Conservation (phyloP, 2,329 filamentous ascomycete species). For the Capronia americana region DNA sequence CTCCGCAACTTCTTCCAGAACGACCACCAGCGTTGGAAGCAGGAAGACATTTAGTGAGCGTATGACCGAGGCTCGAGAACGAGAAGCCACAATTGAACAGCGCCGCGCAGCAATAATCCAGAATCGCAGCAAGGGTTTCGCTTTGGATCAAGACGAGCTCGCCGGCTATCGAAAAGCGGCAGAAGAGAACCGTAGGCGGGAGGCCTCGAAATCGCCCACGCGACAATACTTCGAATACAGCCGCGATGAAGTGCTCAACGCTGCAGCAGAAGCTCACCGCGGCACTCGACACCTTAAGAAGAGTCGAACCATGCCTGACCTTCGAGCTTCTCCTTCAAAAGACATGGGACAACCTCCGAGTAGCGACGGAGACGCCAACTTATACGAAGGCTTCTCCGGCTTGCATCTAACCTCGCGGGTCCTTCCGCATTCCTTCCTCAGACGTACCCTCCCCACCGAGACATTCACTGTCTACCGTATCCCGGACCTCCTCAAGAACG, state of each 20-base stretch:
- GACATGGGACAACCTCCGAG: constrained; percentile 3
- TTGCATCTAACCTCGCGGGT: constrained; percentile 83
- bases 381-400: constrained; percentile 85
- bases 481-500: constrained; percentile 77
- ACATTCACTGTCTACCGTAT: constrained; percentile 70
- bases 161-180: constrained; percentile 50
- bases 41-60: constrained; percentile 80
- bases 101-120: constrained; percentile 47
- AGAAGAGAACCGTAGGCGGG: constrained; percentile 42
- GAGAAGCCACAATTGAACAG: constrained; percentile 49
- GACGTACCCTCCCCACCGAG: constrained; percentile 78
- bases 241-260: constrained; percentile 64
- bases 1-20: constrained; percentile 18
- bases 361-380: constrained; percentile 58
- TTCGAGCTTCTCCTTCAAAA: constrained; percentile 20
- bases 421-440: constrained; percentile 79
- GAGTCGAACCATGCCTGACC: constrained; percentile 27
- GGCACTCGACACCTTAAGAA: constrained; percentile 26
- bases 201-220: constrained; percentile 53
- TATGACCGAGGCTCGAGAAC: constrained; percentile 69
- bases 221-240: constrained; percentile 62
- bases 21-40: background rate
- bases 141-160: constrained; percentile 51
- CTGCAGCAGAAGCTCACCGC: constrained; percentile 40
- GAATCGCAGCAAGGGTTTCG: constrained; percentile 53